Base-by-base conservation (phyloP, 2,329 filamentous ascomycete species). In the Cytospora piceicola region DNA sequence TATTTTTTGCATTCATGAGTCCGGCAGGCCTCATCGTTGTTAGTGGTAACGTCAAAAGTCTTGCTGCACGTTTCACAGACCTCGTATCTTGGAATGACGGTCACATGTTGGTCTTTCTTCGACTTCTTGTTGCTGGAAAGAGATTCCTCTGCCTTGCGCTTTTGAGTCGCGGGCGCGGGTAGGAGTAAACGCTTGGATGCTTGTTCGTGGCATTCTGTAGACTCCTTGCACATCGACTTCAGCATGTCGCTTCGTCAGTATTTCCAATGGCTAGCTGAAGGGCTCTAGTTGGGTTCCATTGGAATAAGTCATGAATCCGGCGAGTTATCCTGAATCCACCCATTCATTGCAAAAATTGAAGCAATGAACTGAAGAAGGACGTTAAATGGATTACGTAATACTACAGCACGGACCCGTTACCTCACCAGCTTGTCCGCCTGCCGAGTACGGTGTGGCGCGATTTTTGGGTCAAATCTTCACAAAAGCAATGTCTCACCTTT, bases 401-500 rank as follows among this genome's bases (percentile, higher is more conserved):
- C 39, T 11, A 1, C 0, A 20, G 30, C 52, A 32, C 27, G 30
- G 20, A 14, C 20, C 20, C 8, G 20, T n/a, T n/a, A 36, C 32
- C 20, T 42, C 27, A 46, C 58, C 29, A 12, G 1, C n/a, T 29
- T 30, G 29, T 29, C 24, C 17, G 4, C 30, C 42, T 29, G 27
- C 58, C 24, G 42, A 52, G 36, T 24, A 36, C 46, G 46, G 46
- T 49, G 32, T 46, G 51, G 58, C 58, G 30, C 30, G 29, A 20
- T 51, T 51, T 60, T 36, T 9, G 22, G 34, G n/a, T 62, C 53
- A 52, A 36, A 39, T 39, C 52, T 55, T 36, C n/a, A 29, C 53
- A 58, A 63, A 54, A 29, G 34, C 55, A 52, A 49, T 42, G 39
- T 53, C 53, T 27, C 46, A 27, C 22, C 42, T 36, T 39, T 39